These are phyloP conservation scores for Przewalskia tangutica DNA, from an alignment of 257 asterid genomes.

Conservation along the genomic window DNA sequence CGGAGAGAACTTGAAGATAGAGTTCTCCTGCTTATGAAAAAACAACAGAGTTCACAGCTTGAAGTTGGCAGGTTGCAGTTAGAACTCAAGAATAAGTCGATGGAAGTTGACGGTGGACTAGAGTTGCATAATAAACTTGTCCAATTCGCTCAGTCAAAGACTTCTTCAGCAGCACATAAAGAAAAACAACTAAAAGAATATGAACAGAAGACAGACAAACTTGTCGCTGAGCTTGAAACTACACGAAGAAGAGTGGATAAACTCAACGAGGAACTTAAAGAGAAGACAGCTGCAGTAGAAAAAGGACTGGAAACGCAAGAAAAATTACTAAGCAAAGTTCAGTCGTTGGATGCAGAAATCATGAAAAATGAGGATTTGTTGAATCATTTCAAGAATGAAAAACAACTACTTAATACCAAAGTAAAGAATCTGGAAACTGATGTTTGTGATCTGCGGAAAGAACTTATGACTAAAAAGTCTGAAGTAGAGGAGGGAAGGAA, in stretches of 20 bases:
- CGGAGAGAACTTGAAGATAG: constrained; percentile 35
- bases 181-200: constrained; percentile 46
- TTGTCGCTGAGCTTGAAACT: constrained; percentile 27
- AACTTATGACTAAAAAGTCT: constrained; percentile 27
- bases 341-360: constrained; percentile 40
- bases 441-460: constrained; percentile 37
- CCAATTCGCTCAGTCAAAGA: constrained; percentile 31
- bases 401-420: constrained; percentile 29
- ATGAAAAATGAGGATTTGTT: constrained; percentile 34
- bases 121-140: constrained; percentile 49
- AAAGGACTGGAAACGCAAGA: constrained; percentile 44
- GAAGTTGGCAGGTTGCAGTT: constrained; percentile 36
- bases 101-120: constrained; percentile 52
- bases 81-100: constrained; percentile 42
- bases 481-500: constrained; percentile 43
- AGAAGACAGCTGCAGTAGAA: constrained; percentile 42
- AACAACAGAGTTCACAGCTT: constrained; percentile 29
- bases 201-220: constrained; percentile 31
- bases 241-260: constrained; percentile 30
- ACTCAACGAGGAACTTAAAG: constrained; percentile 32
- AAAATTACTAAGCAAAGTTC: constrained; percentile 44
- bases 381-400: constrained; percentile 36
- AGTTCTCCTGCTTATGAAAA: constrained; percentile 31
- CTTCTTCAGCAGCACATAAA: constrained; percentile 32
- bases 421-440: constrained; percentile 7